Percentiles rank a stretch among this genome's conserved stretches.
These are phyloP conservation scores for Scopulariopsis brevicaulis DNA, from an alignment of 2,329 filamentous ascomycete species.

Conservation along the genomic window DNA sequence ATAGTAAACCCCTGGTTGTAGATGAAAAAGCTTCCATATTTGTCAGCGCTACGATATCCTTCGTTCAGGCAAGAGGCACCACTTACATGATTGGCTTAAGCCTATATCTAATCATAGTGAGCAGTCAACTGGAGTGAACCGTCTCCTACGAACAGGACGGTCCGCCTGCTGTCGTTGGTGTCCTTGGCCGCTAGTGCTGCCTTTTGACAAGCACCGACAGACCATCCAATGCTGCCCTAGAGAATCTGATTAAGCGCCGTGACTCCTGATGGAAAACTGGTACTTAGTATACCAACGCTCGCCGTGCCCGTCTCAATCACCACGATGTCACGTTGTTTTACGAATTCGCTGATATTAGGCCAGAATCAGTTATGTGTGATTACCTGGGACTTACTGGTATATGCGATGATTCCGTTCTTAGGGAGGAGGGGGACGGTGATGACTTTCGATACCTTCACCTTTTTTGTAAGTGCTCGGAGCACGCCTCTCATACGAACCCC, in stretches of 20 bases:
- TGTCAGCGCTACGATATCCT: conserved; percentile 9
- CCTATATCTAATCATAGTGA: conserved; percentile 64
- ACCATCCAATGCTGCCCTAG: conserved; percentile 55
- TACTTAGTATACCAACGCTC: conserved; percentile 83
- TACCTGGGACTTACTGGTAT: conserved; percentile 10
- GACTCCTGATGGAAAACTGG: conserved; percentile 66
- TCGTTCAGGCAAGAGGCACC: neutral
- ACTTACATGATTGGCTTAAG: conserved; percentile 67
- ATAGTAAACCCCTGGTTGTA: conserved; percentile 87
- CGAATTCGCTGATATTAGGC: conserved; percentile 63
- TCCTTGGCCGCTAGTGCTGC: conserved; percentile 69
- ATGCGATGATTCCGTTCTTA: neutral
- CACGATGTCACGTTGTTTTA: conserved; percentile 62
- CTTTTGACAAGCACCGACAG: conserved; percentile 45
- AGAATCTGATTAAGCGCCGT: conserved; percentile 74
- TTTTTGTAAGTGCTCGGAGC: conserved; percentile 55
- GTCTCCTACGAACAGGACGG: conserved; percentile 81
- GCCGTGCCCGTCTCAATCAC: conserved; percentile 82
- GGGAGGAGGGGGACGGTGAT: conserved; percentile 26
- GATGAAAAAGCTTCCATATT: conserved; percentile 53
- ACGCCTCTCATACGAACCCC: conserved; percentile 69
- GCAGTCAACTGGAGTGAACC: conserved; percentile 77
- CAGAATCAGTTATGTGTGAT: conserved; percentile 72
- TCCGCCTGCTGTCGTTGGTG: conserved; percentile 41
- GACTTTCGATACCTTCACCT: conserved; percentile 41